phyloP scores from a whole-genome alignment of 1,284 basidiomycete species.

The Abortiporus biennis region DNA sequence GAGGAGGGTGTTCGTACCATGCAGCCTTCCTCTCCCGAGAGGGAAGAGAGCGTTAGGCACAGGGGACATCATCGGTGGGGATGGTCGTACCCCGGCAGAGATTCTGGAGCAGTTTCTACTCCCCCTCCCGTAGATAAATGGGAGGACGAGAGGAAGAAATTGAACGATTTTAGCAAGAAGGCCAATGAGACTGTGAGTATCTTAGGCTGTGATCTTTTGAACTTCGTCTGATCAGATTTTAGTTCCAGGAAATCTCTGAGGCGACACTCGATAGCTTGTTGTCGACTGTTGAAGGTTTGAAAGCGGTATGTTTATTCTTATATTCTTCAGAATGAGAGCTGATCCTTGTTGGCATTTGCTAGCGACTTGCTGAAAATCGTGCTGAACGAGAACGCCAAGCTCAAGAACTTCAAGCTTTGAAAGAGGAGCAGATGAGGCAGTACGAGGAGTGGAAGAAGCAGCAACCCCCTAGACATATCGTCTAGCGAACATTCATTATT shows the following conservation, averaged over 20 bases:
- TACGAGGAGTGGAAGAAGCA: conserved; percentile 28
- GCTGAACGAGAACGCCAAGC: conserved; percentile 41
- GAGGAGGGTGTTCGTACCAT: too few species aligned
- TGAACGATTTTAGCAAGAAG: conserved; percentile 40
- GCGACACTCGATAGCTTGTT: conserved; percentile 60
- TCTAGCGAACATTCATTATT: too few species aligned
- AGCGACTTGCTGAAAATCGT: conserved; percentile 63
- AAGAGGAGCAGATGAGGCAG: conserved; percentile 29
- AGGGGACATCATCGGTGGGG: background rate
- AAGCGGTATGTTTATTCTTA: conserved; percentile 38
- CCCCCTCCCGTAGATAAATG: conserved; percentile 9
- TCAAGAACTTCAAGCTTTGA: conserved; percentile 21
- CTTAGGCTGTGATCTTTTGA: too few species aligned
- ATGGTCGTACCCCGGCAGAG: background rate
- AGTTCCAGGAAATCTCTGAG: conserved; percentile 66
- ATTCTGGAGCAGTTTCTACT: conserved; percentile 11
- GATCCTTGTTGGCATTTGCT: conserved; percentile 6
- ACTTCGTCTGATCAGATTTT: too few species aligned
- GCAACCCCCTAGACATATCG: conserved; percentile 6
- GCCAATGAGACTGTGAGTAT: conserved; percentile 50
- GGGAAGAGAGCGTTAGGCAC: background rate
- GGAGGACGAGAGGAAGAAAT: conserved; percentile 30
- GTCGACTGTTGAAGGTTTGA: conserved; percentile 48
- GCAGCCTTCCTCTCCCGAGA: too few species aligned
- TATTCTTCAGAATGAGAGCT: background rate